phyloP scores from a whole-genome alignment of 2,329 filamentous ascomycete genomes.

The Ceratocystis papillata region DNA sequence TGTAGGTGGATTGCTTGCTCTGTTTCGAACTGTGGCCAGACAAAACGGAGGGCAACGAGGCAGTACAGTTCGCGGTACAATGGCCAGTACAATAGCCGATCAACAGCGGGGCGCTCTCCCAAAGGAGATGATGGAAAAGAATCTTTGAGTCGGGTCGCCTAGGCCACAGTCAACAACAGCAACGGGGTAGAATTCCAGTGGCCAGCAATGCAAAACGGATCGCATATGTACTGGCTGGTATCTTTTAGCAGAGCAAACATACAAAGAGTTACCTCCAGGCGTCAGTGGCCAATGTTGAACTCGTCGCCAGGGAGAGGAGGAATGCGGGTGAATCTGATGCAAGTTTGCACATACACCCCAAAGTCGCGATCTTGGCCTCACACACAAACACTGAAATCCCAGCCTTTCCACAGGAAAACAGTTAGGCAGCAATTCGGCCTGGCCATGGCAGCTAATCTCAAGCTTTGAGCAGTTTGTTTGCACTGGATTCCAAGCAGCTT shows the following conservation, averaged over 20 bases:
- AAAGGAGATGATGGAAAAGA: conserved; percentile 6
- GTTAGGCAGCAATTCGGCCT: background rate
- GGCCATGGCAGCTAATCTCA: background rate
- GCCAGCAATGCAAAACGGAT: background rate
- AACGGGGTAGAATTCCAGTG: conserved; percentile 17
- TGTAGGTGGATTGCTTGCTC: conserved; percentile 1
- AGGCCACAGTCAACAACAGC: conserved; percentile 12
- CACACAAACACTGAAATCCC: background rate
- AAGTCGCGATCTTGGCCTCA: conserved; percentile 12
- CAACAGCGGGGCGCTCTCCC: conserved; percentile 6
- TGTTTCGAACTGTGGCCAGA: conserved; percentile 3
- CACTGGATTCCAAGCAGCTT: background rate
- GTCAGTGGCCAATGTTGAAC: background rate
- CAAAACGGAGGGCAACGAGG: conserved; percentile 7
- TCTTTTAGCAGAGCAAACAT: background rate
- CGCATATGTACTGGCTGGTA: background rate
- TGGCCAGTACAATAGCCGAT: background rate
- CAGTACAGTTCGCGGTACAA: background rate
- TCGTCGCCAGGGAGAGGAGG: conserved; percentile 8
- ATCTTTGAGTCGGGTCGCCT: conserved; percentile 13
- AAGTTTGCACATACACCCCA: conserved; percentile 1
- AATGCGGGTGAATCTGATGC: conserved; percentile 7
- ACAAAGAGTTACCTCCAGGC: background rate
- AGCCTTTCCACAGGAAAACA: background rate
- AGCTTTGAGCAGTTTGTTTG: background rate